Percentiles rank a stretch among this genome's conserved stretches.
Conservation (phyloP, 2,329 filamentous ascomycete genomes). For the Colletotrichum sublineola region DNA sequence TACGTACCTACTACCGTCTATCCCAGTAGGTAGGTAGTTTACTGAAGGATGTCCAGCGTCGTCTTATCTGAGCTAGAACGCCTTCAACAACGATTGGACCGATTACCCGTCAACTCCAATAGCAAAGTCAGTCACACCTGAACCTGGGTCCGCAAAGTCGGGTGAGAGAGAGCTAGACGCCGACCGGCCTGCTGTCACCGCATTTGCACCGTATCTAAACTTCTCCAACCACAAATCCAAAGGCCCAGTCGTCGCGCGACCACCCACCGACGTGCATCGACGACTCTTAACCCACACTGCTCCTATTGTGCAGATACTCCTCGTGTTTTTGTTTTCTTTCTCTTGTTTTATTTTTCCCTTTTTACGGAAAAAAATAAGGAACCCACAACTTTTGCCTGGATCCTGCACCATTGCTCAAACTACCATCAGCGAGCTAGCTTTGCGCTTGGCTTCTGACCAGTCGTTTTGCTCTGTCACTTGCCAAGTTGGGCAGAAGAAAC, state of each 20-base stretch:
- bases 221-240: constrained; percentile 18
- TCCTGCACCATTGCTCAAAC: background rate
- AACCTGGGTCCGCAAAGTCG: constrained; percentile 13
- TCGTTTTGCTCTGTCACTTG: constrained; percentile 19
- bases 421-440: background rate
- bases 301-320: background rate
- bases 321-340: constrained; percentile 1
- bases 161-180: constrained; percentile 1
- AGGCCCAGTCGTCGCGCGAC: constrained; percentile 13
- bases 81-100: constrained; percentile 36
- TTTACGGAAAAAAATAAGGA: background rate
- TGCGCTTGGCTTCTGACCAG: constrained; percentile 7
- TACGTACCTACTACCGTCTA: background rate
- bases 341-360: background rate
- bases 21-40: background rate
- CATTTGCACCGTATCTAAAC: constrained; percentile 22
- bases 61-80: constrained; percentile 28
- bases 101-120: constrained; percentile 26
- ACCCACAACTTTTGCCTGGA: background rate
- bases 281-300: background rate
- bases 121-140: constrained; percentile 15
- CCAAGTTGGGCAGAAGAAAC: constrained; percentile 27
- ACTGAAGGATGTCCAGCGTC: constrained; percentile 16
- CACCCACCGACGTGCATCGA: constrained; percentile 5
- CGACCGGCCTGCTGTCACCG: constrained; percentile 29